Conservation (phyloP, 331 rosid genomes). For the Malus hybrid region DNA sequence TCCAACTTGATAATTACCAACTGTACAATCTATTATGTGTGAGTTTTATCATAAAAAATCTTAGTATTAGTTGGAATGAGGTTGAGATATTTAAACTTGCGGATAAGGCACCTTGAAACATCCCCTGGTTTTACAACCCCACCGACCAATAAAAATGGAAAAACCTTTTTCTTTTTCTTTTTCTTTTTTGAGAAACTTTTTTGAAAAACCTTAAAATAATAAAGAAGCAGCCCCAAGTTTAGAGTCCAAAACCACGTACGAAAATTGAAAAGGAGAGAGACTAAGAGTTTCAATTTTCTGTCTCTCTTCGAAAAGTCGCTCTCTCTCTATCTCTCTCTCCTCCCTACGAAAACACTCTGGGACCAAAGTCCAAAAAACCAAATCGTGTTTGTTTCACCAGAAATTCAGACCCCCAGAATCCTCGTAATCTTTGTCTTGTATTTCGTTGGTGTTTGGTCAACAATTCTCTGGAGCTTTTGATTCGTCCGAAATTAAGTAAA, state of each 20-base stretch:
- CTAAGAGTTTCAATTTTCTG: not conserved
- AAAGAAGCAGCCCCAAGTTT: not conserved
- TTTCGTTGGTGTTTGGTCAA: not conserved
- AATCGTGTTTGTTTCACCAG: not conserved
- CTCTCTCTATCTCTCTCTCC: not conserved
- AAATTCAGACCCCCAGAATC: not conserved
- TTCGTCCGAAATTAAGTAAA: not conserved
- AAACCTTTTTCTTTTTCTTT: not conserved
- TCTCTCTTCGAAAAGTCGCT: not conserved
- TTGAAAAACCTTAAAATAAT: not conserved
- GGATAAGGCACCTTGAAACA: not conserved
- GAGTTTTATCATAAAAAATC: too few species aligned
- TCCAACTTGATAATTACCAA: too few species aligned
- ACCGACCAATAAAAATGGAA: not conserved
- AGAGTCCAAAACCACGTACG: not conserved
- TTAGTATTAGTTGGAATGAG: fast-evolving
- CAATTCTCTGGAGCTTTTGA: not conserved
- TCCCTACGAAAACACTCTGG: too few species aligned
- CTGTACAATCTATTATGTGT: fast-evolving
- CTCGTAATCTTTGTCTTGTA: not conserved
- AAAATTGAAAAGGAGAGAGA: not conserved
- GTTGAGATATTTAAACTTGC: too few species aligned
- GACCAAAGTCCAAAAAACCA: not conserved
- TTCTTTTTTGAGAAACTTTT: too few species aligned
- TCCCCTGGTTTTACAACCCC: not conserved